Base-by-base conservation (phyloP, 768 basidiomycete species). In the Amanita inopinata region DNA sequence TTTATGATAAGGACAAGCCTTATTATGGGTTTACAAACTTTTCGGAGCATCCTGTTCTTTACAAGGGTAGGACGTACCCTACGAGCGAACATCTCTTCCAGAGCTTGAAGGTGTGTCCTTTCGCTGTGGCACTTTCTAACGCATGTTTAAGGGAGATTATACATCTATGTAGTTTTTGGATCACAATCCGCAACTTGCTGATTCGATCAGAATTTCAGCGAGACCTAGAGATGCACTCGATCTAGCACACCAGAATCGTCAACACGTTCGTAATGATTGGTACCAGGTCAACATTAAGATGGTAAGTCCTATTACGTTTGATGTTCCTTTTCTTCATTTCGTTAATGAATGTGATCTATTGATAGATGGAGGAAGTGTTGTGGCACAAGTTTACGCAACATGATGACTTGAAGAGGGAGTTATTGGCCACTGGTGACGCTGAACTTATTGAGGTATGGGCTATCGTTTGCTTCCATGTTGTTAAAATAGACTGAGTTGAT, bases 361-460 rank as follows among this genome's bases (percentile, higher is more conserved):
- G 3, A 22, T 23, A 75, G 73, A 73, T 75, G 72, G 71, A 76
- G 38, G 55, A 64, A 38, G 57, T 63, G 9, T 52, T 72, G 46
- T 64, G 60, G 42, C 64, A 63, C 53, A 76, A 76, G 50, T 78
- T 77, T 46, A 66, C 63, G n/a, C 74, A 77, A 52, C 69, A 78
- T 48, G 46, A 51, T 7, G 57, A 59, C 38, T 59, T 78, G 19
- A 61, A 59, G 35, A 49, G 60, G 11, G 50, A 67, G 36, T 60
- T 78, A 20, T 54, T 78, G 3, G 55, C 54, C 11, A 76, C 74
- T 2, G 73, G 64, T 6, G 61, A 68, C 32, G 63, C 62, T 11
- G 63, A 65, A 18, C 59, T 78, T 18, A 55, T 76, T 2, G 76
- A 78, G 61, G 74, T 69, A 37, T 51, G 57, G 6, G 24, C n/a